A percentile compares a stretch with the other conserved stretches of the same genome.
These are phyloP conservation scores for Hemileia vastatrix DNA, from an alignment of 1,284 basidiomycete genomes.

Conservation along the genomic window DNA sequence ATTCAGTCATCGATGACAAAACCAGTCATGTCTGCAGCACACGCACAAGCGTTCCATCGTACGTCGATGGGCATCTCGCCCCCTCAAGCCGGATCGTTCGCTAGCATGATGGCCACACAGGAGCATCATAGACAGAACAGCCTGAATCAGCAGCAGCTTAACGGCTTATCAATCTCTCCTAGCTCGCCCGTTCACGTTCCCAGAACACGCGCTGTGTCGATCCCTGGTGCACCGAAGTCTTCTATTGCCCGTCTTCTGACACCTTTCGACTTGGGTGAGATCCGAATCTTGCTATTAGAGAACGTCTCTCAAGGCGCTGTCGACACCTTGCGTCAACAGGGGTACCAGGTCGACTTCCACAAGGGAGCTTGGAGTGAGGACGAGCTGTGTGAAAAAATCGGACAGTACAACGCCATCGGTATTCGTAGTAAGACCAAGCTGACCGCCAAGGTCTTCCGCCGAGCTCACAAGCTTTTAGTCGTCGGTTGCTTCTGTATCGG, in stretches of 20 bases:
- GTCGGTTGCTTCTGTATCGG: slow-evolving; percentile 99
- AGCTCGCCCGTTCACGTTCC: too few relatives aligned
- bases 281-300: slow-evolving; percentile 69
- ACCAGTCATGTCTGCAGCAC: too few relatives aligned
- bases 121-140: too few relatives aligned
- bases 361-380: slow-evolving; percentile 80
- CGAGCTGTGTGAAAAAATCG: slow-evolving; percentile 78
- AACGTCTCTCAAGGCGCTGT: slow-evolving; percentile 93
- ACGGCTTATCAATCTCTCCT: too few relatives aligned
- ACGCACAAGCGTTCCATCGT: too few relatives aligned
- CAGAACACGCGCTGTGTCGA: background rate
- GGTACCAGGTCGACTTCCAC: slow-evolving; percentile 87
- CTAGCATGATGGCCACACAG: too few relatives aligned
- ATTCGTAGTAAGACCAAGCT: slow-evolving; percentile 97
- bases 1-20: too few relatives aligned
- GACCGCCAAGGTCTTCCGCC: slow-evolving; percentile 78
- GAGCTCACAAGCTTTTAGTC: slow-evolving; percentile 69
- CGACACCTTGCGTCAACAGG: slow-evolving; percentile 65
- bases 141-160: too few relatives aligned
- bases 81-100: too few relatives aligned
- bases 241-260: slow-evolving; percentile 27
- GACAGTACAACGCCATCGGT: slow-evolving; percentile 84
- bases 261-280: slow-evolving; percentile 20
- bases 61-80: too few relatives aligned
- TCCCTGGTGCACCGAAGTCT: slow-evolving; percentile 26